Conservation (phyloP, 192 early-diverging fungal genomes). For the Coemansia sp. region DNA sequence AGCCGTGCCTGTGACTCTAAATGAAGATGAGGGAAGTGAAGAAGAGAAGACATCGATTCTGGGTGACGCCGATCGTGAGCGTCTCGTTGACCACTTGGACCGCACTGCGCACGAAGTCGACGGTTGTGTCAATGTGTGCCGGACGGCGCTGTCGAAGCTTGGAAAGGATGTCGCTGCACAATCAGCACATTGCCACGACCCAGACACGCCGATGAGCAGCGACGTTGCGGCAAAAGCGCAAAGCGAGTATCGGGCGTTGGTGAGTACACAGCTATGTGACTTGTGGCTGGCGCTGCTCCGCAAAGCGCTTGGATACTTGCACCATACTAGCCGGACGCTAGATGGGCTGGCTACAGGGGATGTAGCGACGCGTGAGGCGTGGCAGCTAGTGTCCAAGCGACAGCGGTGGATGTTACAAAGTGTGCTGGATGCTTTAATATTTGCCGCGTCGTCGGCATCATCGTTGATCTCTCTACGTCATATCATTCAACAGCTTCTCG, state of each 20-base stretch:
- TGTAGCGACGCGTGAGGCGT: conserved; percentile 28
- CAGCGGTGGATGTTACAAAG: conserved; percentile 56
- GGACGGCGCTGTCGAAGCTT: conserved; percentile 30
- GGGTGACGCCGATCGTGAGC: conserved; percentile 42
- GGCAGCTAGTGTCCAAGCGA: conserved; percentile 43
- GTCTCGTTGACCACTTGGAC: conserved; percentile 38
- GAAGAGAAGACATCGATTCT: conserved; percentile 6
- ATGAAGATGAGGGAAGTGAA: neutral
- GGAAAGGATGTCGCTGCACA: conserved; percentile 34
- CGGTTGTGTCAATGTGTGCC: conserved; percentile 44
- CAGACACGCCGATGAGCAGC: conserved; percentile 6
- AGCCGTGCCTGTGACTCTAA: conserved; percentile 13
- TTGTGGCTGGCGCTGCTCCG: conserved; percentile 48
- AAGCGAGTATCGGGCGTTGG: conserved; percentile 32
- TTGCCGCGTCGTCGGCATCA: conserved; percentile 45
- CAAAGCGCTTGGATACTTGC: conserved; percentile 39
- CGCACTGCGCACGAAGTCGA: conserved; percentile 23
- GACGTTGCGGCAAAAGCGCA: conserved; percentile 15
- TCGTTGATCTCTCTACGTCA: conserved; percentile 48
- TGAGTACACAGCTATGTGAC: conserved; percentile 47
- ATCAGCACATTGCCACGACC: conserved; percentile 14
- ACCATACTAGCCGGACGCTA: conserved; percentile 36
- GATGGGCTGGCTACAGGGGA: conserved; percentile 14
- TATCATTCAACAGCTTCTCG: conserved; percentile 54
- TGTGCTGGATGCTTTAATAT: conserved; percentile 52